Conservation (phyloP, 768 basidiomycete species). For the Psilocybe cubensis region DNA sequence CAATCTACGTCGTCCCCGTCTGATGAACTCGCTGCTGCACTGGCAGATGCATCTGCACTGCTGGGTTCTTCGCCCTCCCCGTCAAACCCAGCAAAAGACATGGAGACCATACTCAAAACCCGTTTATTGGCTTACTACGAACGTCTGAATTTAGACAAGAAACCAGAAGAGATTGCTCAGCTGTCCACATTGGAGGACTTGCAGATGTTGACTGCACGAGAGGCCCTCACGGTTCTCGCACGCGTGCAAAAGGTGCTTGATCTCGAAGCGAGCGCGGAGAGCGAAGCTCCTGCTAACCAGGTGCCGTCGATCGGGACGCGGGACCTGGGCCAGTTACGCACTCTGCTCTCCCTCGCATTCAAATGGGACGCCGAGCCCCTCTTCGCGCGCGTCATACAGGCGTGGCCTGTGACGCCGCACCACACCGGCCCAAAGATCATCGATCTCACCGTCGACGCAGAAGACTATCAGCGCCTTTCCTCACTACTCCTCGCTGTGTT, state of each 20-base stretch:
- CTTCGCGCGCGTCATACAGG: slow-evolving; percentile 42
- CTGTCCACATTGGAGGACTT: slow-evolving; percentile 37
- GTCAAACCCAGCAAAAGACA: slow-evolving; percentile 25
- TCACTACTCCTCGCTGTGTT: slow-evolving; percentile 47
- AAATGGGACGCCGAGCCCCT: slow-evolving; percentile 71
- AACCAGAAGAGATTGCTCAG: slow-evolving; percentile 8
- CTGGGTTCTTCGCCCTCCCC: slow-evolving; percentile 33
- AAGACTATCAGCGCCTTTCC: slow-evolving; percentile 48
- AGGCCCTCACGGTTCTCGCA: slow-evolving; percentile 54
- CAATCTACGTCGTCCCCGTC: background rate
- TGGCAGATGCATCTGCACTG: slow-evolving; percentile 39
- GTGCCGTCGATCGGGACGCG: slow-evolving; percentile 60
- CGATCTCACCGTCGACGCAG: slow-evolving; percentile 44
- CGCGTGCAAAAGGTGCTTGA: slow-evolving; percentile 48
- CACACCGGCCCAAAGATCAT: slow-evolving; percentile 41
- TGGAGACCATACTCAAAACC: slow-evolving; percentile 40
- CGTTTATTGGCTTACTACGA: slow-evolving; percentile 45
- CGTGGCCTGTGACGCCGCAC: slow-evolving; percentile 36
- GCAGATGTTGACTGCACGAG: slow-evolving; percentile 56
- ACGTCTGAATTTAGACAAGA: slow-evolving; percentile 8
- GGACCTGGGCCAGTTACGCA: slow-evolving; percentile 65
- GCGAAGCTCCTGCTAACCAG: slow-evolving; percentile 5
- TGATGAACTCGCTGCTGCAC: slow-evolving; percentile 29
- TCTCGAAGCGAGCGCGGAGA: background rate
- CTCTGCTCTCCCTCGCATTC: slow-evolving; percentile 68